These are phyloP conservation scores for Didymella exigua DNA, from an alignment of 2,329 filamentous ascomycete genomes.

Conservation along the genomic window DNA sequence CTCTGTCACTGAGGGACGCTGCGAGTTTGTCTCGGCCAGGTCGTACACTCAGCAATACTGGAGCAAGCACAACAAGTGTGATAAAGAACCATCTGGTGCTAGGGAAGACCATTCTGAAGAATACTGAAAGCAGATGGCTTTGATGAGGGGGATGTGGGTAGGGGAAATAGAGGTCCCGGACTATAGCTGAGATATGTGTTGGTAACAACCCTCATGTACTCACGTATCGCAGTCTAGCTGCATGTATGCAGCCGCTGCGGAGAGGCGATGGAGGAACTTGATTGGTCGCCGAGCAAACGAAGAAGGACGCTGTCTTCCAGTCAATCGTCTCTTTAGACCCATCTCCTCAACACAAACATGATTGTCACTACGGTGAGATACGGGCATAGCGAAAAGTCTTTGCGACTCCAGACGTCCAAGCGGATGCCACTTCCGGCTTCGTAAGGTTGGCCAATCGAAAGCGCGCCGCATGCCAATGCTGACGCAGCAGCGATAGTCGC, in stretches of 20 bases:
- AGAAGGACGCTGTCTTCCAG: neutral
- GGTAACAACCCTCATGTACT: neutral
- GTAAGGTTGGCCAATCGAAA: neutral
- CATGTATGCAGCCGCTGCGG: neutral
- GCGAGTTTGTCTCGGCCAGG: neutral
- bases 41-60: neutral
- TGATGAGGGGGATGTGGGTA: too few species aligned
- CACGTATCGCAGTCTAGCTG: neutral
- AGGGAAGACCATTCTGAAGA: neutral
- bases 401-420: neutral
- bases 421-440: neutral
- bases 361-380: too few species aligned
- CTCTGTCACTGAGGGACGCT: neutral
- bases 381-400: too few species aligned
- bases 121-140: neutral
- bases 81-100: neutral
- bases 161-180: neutral
- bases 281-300: neutral
- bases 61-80: neutral
- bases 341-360: too few species aligned
- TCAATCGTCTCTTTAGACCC: neutral
- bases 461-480: neutral
- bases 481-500: too few species aligned
- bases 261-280: neutral
- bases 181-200: neutral